Conservation (phyloP, 768 basidiomycete species). For the Serpula lacrymans region DNA sequence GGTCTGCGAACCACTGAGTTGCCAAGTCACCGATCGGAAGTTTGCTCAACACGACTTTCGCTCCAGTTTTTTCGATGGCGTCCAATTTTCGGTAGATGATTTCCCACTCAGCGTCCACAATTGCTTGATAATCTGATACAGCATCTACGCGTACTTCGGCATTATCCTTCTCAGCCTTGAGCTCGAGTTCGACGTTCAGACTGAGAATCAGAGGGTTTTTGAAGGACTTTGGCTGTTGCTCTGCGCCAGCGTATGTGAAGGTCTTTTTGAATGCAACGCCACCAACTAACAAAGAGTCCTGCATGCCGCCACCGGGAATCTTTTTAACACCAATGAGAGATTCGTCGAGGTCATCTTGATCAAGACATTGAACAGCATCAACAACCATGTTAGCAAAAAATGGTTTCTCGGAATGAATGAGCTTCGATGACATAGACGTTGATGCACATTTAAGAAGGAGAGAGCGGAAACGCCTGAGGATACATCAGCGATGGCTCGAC, state of each 20-base stretch:
- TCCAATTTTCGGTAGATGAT: conserved; percentile 98
- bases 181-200: conserved; percentile 95
- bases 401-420: conserved; percentile 97
- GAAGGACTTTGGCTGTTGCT: conserved; percentile 97
- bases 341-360: conserved; percentile 92
- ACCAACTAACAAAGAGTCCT: conserved; percentile 84
- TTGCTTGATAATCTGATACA: conserved; percentile 97
- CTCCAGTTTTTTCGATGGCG: conserved; percentile 93
- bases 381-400: conserved; percentile 99
- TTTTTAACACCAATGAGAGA: conserved; percentile 97
- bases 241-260: conserved; percentile 97
- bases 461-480: conserved; percentile 80
- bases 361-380: conserved; percentile 89
- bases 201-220: conserved; percentile 85
- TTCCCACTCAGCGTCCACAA: conserved; percentile 99
- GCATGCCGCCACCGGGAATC: conserved; percentile 95
- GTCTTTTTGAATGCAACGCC: conserved; percentile 99
- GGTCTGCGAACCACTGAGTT: conserved; percentile 99
- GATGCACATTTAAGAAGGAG: conserved; percentile 95
- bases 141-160: conserved; percentile 97
- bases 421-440: conserved; percentile 99
- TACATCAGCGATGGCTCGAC: conserved; percentile 11
- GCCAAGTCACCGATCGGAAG: conserved; percentile 98
- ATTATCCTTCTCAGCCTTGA: conserved; percentile 99
- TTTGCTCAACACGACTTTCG: conserved; percentile 96